Evolutionary conservation across 139 green algal species (phyloP).

Genomic region (Eudorina sp.): DNA sequence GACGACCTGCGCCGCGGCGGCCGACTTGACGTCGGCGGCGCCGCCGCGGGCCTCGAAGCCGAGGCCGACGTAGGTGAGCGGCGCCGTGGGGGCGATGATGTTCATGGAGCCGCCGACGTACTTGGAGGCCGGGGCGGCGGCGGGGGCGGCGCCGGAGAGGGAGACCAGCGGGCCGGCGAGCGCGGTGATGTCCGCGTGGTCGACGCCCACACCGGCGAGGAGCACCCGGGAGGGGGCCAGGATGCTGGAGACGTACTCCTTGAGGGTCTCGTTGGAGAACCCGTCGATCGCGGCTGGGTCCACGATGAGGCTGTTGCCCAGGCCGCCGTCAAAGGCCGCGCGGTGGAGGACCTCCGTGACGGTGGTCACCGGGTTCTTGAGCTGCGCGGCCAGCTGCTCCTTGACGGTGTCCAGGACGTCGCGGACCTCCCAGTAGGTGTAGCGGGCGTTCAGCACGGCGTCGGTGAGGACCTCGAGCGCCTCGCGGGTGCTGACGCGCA

Average conservation of each 20-base stretch:
- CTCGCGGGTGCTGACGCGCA: constrained; percentile 64
- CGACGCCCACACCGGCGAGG: constrained; percentile 58
- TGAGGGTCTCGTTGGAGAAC: constrained; percentile 54
- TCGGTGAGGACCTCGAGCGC: constrained; percentile 70
- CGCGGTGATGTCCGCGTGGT: constrained; percentile 52
- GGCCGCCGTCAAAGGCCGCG: constrained; percentile 57
- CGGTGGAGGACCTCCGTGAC: constrained; percentile 69
- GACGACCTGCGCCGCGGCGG: constrained; percentile 59
- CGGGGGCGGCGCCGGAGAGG: neutral
- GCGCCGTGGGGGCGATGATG: constrained; percentile 46
- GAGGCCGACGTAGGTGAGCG: constrained; percentile 61
- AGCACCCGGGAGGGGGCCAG: constrained; percentile 52
- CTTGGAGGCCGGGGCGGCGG: constrained; percentile 21
- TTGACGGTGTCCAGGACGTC: constrained; percentile 57
- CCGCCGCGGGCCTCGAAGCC: constrained; percentile 72
- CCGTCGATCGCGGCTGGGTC: constrained; percentile 38
- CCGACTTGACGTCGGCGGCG: constrained; percentile 61
- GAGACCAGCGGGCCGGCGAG: constrained; percentile 47
- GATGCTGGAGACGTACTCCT: constrained; percentile 51
- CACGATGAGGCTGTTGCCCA: constrained; percentile 42
- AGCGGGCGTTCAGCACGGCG: constrained; percentile 64
- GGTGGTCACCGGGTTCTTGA: constrained; percentile 43
- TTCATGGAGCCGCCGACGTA: constrained; percentile 69
- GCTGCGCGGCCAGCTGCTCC: constrained; percentile 51
- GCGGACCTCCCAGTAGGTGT: constrained; percentile 67